Evolutionary conservation across 805 yeast species (phyloP), one percentile per base, ranked within the genome.

Genomic region (Candida odintsovae): DNA sequence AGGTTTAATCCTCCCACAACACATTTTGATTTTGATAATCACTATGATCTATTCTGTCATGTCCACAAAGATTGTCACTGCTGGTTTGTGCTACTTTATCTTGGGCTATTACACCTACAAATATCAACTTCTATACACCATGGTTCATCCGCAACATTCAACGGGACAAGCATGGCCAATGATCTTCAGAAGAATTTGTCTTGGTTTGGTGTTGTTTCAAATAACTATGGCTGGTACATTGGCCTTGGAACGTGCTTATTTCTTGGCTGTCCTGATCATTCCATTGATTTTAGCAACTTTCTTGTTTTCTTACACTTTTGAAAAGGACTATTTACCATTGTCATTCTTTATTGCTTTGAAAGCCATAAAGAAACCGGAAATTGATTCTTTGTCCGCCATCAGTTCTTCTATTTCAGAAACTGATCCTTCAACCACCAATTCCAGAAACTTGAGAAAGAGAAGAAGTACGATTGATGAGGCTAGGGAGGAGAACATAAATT

Each of bases 151-250:
- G 10, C 97, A 95, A 35, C 98, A 94, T 66, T 90, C 97, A 0
- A 94, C 97, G 0, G 99, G 98, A 1, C 86, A 86, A 61, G 95
- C 92, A 1, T 92, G 97, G 98, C 96, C 97, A 0, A 70, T 90
- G 42, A 82, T 92, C 2, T 85, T 86, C 59, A 74, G 96, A 56
- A 74, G 99, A 54, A 80, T 90, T 1, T 79, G 86, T 46, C 61
- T 89, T 48, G 98, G 98, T 0, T 66, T 92, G 22, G 65, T 86
- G 29, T 71, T 92, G 15, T 90, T 92, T 64, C 99, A 94, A 61
- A 67, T 92, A 49, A 89, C 96, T 12, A 90, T 90, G 87, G 89
- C 92, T 0, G 98, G 98, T 3, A 82, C 95, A 0, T 71, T 92
- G 49, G 90, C 87, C 0, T 76, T 78, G 2, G 75, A 88, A 47